These are phyloP conservation scores for Taphrina pruni DNA, from an alignment of 1,139 yeast genomes.

Conservation along the genomic window DNA sequence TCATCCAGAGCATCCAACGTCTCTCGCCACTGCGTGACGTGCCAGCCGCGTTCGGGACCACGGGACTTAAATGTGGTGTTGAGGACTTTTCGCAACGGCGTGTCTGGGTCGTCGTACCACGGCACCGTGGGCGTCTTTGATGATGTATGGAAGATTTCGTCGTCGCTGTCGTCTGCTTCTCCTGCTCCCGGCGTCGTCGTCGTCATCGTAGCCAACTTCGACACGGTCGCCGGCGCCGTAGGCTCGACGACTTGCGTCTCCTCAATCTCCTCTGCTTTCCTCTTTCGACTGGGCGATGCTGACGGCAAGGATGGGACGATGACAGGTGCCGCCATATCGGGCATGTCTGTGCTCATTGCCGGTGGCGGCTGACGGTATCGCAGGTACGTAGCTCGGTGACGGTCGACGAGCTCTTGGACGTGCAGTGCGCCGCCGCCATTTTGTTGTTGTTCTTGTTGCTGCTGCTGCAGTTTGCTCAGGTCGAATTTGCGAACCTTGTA, in stretches of 20 bases:
- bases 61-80: background rate
- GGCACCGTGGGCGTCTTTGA: background rate
- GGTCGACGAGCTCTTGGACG: conserved; percentile 13
- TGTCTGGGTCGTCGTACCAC: conserved; percentile 13
- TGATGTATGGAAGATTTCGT: background rate
- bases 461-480: background rate
- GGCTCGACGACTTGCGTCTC: conserved; percentile 6
- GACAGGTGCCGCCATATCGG: background rate
- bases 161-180: background rate
- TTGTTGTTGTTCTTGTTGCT: background rate
- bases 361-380: conserved; percentile 12
- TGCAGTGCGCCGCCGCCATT: background rate
- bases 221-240: too few species aligned
- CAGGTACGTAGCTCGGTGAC: conserved; percentile 9
- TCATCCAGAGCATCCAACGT: conserved; percentile 4
- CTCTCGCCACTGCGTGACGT: conserved; percentile 5
- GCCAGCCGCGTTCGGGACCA: background rate
- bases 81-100: conserved; percentile 14
- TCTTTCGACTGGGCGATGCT: background rate
- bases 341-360: background rate
- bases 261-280: conserved; percentile 18
- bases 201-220: too few species aligned
- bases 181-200: too few species aligned
- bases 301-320: background rate
- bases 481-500: conserved; percentile 1